Evolutionary conservation across 129 eudicot genomes (phyloP).

Genomic region (Chrysanthemum lavandulifolium): DNA sequence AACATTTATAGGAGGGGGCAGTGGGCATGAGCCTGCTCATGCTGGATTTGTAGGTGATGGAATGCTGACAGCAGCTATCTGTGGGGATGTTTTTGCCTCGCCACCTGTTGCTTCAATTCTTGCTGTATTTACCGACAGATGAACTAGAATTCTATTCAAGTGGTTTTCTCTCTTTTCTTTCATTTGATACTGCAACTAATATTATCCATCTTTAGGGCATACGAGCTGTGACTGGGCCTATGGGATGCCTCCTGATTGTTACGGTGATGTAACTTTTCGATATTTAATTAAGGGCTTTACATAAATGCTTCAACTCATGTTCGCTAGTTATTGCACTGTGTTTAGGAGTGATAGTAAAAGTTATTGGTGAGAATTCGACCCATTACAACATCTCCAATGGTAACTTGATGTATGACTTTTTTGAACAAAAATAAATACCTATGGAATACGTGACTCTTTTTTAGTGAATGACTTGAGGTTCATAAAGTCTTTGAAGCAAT

Average conservation of each 20-base stretch:
- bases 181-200: slow-evolving; percentile 21
- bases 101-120: slow-evolving; percentile 90
- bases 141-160: slow-evolving; percentile 6
- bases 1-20: slow-evolving; percentile 74
- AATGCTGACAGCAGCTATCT: slow-evolving; percentile 97
- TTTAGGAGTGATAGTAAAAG: background rate
- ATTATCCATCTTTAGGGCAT: slow-evolving; percentile 58
- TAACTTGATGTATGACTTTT: too few relatives aligned
- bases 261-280: slow-evolving; percentile 47
- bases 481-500: too few relatives aligned
- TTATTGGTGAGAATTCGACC: too few relatives aligned
- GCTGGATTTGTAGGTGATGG: slow-evolving; percentile 99
- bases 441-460: too few relatives aligned
- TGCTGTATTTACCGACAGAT: slow-evolving; percentile 50
- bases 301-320: slow-evolving; percentile 10
- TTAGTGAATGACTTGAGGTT: too few relatives aligned
- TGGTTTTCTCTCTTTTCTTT: background rate
- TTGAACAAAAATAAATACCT: too few relatives aligned
- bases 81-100: slow-evolving; percentile 98
- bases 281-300: slow-evolving; percentile 3
- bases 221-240: slow-evolving; percentile 95
- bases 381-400: too few relatives aligned
- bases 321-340: slow-evolving; percentile 11
- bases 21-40: slow-evolving; percentile 99
- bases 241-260: slow-evolving; percentile 98